A percentile compares a stretch with the other conserved stretches of the same genome.
Evolutionary conservation across 208 protist species (phyloP).

Genomic region (Leishmania tarentolae): DNA sequence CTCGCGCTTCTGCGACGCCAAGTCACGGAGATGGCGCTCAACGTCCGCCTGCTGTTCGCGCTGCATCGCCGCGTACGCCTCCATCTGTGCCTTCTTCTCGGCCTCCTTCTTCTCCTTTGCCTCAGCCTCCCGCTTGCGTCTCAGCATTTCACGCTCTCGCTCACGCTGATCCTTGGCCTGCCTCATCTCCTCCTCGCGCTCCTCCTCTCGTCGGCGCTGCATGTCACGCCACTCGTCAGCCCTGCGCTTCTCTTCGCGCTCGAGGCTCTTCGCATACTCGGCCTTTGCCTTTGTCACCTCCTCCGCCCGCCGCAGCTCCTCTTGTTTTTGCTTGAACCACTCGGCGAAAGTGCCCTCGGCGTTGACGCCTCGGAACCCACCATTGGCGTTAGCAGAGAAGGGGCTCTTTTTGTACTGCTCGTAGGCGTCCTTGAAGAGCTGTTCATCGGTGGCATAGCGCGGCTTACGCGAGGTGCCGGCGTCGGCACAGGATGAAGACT

Average conservation of each 20-base stretch:
- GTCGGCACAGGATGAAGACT: neutral
- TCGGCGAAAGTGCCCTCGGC: constrained; percentile 70
- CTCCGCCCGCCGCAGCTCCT: constrained; percentile 73
- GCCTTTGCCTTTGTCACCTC: constrained; percentile 71
- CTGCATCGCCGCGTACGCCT: constrained; percentile 64
- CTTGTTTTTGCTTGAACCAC: constrained; percentile 86
- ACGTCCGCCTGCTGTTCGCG: constrained; percentile 75
- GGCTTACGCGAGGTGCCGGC: constrained; percentile 32
- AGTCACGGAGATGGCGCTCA: constrained; percentile 72
- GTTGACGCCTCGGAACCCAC: constrained; percentile 45
- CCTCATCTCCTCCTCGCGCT: constrained; percentile 60
- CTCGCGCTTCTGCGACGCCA: constrained; percentile 67
- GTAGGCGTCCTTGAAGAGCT: constrained; percentile 81
- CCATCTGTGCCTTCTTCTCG: constrained; percentile 49
- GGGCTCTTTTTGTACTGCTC: constrained; percentile 78
- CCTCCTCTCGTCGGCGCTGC: constrained; percentile 64
- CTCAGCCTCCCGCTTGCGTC: constrained; percentile 50
- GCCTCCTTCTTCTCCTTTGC: constrained; percentile 39
- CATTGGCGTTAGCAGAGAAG: constrained; percentile 19
- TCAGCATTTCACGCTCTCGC: constrained; percentile 53
- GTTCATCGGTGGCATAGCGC: constrained; percentile 62
- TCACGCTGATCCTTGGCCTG: constrained; percentile 45
- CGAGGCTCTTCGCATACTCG: constrained; percentile 72
- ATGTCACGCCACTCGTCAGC: constrained; percentile 78
- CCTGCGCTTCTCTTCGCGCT: constrained; percentile 68